A percentile compares a stretch with the other conserved stretches of the same genome.
phyloP scores from a whole-genome alignment of 1,139 yeast species.

The Protomyces macrosporus region DNA sequence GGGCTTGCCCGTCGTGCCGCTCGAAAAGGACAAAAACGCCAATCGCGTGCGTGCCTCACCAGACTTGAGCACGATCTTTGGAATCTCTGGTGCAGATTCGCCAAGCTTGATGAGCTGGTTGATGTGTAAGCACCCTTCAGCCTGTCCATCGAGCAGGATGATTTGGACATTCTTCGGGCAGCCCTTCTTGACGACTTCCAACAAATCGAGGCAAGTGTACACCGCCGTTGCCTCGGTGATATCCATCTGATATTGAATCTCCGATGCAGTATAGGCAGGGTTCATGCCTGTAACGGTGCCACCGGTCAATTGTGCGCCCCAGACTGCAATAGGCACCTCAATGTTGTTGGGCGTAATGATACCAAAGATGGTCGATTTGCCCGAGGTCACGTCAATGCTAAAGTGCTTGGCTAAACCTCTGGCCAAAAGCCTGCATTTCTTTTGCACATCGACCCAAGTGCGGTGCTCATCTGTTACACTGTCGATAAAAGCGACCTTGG shows the following conservation, averaged over 20 bases:
- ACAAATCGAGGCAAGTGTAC: slow-evolving; percentile 34
- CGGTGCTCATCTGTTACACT: slow-evolving; percentile 16
- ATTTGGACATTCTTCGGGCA: slow-evolving; percentile 16
- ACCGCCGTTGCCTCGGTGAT: slow-evolving; percentile 36
- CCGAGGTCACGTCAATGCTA: slow-evolving; percentile 31
- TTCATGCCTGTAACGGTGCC: slow-evolving; percentile 40
- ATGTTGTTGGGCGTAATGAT: slow-evolving; percentile 37
- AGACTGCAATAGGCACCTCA: slow-evolving; percentile 20
- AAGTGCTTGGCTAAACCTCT: slow-evolving; percentile 9
- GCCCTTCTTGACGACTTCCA: slow-evolving; percentile 32
- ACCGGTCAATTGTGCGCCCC: slow-evolving; percentile 19
- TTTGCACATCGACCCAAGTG: not conserved
- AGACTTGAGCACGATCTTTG: slow-evolving; percentile 31
- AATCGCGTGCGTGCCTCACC: slow-evolving; percentile 33
- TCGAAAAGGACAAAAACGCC: slow-evolving; percentile 52
- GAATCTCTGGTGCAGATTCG: slow-evolving; percentile 25
- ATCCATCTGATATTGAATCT: slow-evolving; percentile 39
- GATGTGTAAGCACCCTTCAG: slow-evolving; percentile 26
- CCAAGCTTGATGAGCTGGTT: slow-evolving; percentile 32
- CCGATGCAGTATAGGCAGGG: slow-evolving; percentile 38
- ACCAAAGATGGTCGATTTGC: slow-evolving; percentile 35
- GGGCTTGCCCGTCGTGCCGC: slow-evolving; percentile 62
- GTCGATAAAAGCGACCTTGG: slow-evolving; percentile 15
- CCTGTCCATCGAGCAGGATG: slow-evolving; percentile 19
- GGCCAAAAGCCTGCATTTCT: slow-evolving; percentile 8